Conservation (phyloP, 2,329 filamentous ascomycete genomes). For the Colletotrichum costaricense region DNA sequence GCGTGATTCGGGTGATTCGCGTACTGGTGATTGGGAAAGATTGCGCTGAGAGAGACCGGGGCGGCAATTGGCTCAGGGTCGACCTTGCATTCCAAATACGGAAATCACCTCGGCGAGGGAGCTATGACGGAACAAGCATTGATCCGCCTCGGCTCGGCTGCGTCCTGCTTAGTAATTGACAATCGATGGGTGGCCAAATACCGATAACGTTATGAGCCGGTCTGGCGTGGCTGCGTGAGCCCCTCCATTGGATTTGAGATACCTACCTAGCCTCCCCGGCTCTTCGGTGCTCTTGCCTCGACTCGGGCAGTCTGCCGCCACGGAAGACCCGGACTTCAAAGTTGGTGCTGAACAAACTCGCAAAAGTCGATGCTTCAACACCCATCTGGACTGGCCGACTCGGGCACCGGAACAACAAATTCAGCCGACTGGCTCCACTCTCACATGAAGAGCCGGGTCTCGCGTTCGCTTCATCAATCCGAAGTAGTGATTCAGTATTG, state of each 20-base stretch:
- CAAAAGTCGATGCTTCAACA: neutral
- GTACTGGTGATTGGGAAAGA: neutral
- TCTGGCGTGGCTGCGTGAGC: no score
- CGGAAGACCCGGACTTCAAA: slow-evolving; percentile 15
- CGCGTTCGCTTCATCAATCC: neutral
- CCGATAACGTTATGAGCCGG: neutral
- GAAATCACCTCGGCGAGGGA: slow-evolving; percentile 18
- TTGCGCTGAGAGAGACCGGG: neutral
- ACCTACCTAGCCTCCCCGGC: neutral
- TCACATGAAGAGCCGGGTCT: slow-evolving; percentile 12
- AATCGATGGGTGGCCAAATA: neutral
- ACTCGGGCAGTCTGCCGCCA: slow-evolving; percentile 11
- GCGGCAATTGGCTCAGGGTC: slow-evolving; percentile 18
- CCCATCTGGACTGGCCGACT: slow-evolving; percentile 1
- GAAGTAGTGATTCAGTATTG: neutral
- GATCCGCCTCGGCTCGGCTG: slow-evolving; percentile 1
- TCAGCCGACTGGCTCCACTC: slow-evolving; percentile 25
- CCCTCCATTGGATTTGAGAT: neutral
- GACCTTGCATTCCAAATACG: slow-evolving; percentile 7
- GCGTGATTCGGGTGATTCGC: neutral
- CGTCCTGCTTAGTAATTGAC: neutral
- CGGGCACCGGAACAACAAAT: slow-evolving; percentile 30
- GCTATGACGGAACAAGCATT: slow-evolving; percentile 18
- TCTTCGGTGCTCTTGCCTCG: slow-evolving; percentile 3
- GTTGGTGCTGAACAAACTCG: neutral